phyloP scores from a whole-genome alignment of 2,329 filamentous ascomycete species.

The Falciphora oryzae region DNA sequence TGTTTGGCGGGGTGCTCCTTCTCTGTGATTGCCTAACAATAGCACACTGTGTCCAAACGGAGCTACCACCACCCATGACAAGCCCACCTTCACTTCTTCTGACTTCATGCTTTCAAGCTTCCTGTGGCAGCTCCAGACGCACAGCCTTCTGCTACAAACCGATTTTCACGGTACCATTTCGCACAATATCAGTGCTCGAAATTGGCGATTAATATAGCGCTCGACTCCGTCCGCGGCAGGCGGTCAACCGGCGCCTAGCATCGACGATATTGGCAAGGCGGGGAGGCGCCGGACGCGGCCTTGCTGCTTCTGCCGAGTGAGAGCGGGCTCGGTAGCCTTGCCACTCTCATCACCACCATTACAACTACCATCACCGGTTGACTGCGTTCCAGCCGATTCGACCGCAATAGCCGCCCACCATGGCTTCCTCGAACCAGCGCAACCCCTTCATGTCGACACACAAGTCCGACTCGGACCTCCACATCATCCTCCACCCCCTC shows the following conservation, averaged over 20 bases:
- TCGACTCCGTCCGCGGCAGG: not conserved
- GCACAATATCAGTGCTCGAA: not conserved
- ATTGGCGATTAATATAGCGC: not conserved
- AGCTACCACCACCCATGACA: too few species aligned
- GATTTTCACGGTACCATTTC: not conserved
- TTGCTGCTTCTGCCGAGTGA: not conserved
- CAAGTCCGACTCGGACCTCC: slow-evolving; percentile 67
- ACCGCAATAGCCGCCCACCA: not conserved
- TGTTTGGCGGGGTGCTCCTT: not conserved
- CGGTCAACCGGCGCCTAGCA: not conserved
- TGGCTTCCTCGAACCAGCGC: slow-evolving; percentile 17
- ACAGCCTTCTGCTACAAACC: not conserved
- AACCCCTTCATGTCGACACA: slow-evolving; percentile 61
- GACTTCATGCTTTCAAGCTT: not conserved
- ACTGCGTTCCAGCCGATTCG: too few species aligned
- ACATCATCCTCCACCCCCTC: slow-evolving; percentile 83
- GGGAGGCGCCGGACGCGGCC: not conserved
- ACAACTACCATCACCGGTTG: not conserved
- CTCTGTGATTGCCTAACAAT: too few species aligned
- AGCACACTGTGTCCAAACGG: too few species aligned
- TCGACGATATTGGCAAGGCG: not conserved
- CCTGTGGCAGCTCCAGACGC: not conserved
- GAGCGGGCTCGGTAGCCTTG: not conserved
- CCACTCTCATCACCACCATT: not conserved
- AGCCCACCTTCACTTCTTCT: too few species aligned